These are phyloP conservation scores for Dactylonectria macrodidyma DNA, from an alignment of 2,329 filamentous ascomycete genomes.

Conservation along the genomic window DNA sequence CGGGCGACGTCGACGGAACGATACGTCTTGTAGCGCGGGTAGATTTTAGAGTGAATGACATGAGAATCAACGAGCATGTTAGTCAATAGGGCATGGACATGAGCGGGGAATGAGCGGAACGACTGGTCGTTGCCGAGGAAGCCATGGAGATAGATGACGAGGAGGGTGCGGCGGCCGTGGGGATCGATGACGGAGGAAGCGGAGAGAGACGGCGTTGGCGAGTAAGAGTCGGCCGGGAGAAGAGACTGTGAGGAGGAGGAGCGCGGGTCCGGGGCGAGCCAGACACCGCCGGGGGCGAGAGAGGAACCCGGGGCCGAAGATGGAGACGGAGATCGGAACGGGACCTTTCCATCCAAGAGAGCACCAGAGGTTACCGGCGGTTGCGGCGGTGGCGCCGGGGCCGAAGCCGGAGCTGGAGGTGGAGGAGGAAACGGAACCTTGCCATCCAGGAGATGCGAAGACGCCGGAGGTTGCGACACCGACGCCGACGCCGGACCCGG, in stretches of 20 bases:
- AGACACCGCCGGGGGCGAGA: slow-evolving; percentile 2
- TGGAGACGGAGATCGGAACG: slow-evolving; percentile 20
- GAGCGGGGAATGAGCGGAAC: slow-evolving; percentile 89
- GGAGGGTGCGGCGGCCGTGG: slow-evolving; percentile 67
- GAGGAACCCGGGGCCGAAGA: slow-evolving; percentile 24
- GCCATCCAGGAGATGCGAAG: slow-evolving; percentile 24
- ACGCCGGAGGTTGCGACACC: slow-evolving; percentile 1
- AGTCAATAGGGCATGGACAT: slow-evolving; percentile 83
- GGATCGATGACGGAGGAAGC: slow-evolving; percentile 35
- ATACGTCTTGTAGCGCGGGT: slow-evolving; percentile 84
- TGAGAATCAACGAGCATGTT: slow-evolving; percentile 79
- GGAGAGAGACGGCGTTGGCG: slow-evolving; percentile 52
- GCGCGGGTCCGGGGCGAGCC: slow-evolving; percentile 59
- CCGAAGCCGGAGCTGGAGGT: not conserved
- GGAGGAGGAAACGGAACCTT: slow-evolving; percentile 17
- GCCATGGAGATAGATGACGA: slow-evolving; percentile 90
- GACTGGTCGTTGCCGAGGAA: slow-evolving; percentile 92
- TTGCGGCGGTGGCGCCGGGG: slow-evolving; percentile 32
- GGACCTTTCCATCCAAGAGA: slow-evolving; percentile 4
- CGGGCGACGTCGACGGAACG: slow-evolving; percentile 80
- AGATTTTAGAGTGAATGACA: slow-evolving; percentile 88
- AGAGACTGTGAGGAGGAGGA: slow-evolving; percentile 65
- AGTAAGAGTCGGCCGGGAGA: slow-evolving; percentile 42
- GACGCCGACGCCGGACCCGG: not conserved
- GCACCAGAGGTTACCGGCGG: slow-evolving; percentile 21